Evolutionary conservation across 441 rosid species (phyloP).

Genomic region (Iberis amara): DNA sequence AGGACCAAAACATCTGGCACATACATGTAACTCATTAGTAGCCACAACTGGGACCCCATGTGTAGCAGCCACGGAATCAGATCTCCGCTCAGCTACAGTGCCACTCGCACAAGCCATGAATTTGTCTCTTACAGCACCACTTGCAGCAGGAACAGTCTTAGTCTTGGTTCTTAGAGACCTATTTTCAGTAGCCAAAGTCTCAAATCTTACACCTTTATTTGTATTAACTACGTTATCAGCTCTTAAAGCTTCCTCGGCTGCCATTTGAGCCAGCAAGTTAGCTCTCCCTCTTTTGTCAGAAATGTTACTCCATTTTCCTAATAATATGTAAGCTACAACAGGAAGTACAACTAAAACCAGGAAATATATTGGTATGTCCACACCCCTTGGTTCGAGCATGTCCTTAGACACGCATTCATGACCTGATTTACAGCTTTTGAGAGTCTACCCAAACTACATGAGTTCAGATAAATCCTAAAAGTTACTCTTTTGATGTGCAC

Average conservation of each 20-base stretch:
- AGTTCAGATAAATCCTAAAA: slow-evolving; percentile 27
- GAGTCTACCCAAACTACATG: slow-evolving; percentile 35
- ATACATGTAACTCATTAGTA: slow-evolving; percentile 41
- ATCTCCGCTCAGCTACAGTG: slow-evolving; percentile 8
- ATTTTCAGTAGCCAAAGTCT: slow-evolving; percentile 17
- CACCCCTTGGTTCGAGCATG: slow-evolving; percentile 95
- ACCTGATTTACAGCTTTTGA: slow-evolving; percentile 39
- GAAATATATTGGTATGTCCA: slow-evolving; percentile 66
- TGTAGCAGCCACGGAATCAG: slow-evolving; percentile 33
- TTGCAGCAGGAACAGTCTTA: slow-evolving; percentile 6
- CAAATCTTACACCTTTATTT: slow-evolving; percentile 24
- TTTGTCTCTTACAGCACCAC: slow-evolving; percentile 17
- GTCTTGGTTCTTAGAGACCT: slow-evolving; percentile 19
- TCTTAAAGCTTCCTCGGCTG: slow-evolving; percentile 70
- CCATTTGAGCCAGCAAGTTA: slow-evolving; percentile 61
- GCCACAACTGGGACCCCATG: slow-evolving; percentile 34
- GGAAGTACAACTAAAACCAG: slow-evolving; percentile 83
- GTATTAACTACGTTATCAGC: slow-evolving; percentile 35
- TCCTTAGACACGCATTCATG: slow-evolving; percentile 71
- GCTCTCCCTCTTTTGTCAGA: slow-evolving; percentile 55
- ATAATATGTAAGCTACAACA: slow-evolving; percentile 58
- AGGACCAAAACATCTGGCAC: slow-evolving; percentile 69
- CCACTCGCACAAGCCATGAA: slow-evolving; percentile 22
- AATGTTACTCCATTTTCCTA: slow-evolving; percentile 82
- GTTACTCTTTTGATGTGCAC: slow-evolving; percentile 17